A percentile compares a stretch with the other conserved stretches of the same genome.
Conservation (phyloP, 1,284 basidiomycete genomes). For the Boletus putidus region DNA sequence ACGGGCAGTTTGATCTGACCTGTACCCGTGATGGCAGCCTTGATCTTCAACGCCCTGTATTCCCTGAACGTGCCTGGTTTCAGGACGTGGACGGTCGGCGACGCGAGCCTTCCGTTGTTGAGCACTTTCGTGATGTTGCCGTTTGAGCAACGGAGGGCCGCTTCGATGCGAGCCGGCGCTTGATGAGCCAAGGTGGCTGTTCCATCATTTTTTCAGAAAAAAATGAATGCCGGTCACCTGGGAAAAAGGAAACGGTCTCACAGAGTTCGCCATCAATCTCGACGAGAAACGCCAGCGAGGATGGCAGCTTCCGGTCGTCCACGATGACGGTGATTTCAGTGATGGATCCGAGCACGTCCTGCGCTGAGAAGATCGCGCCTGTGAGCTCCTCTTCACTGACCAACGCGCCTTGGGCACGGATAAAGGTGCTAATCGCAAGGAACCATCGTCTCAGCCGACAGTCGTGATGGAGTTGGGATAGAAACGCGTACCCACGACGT, state of each 20-base stretch:
- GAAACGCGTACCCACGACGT: conserved; percentile 19
- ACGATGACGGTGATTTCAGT: conserved; percentile 22
- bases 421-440: conserved; percentile 3
- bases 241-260: background rate
- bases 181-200: conserved; percentile 2
- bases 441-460: background rate
- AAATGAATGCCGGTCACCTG: background rate
- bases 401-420: conserved; percentile 6
- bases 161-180: conserved; percentile 11
- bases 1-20: conserved; percentile 25
- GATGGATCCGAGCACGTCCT: conserved; percentile 17
- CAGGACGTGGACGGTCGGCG: conserved; percentile 20
- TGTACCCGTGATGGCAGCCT: conserved; percentile 5
- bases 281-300: conserved; percentile 18
- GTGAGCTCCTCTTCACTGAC: conserved; percentile 20
- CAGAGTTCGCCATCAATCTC: conserved; percentile 23
- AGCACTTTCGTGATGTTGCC: conserved; percentile 1
- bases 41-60: conserved; percentile 14
- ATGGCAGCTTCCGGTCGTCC: conserved; percentile 15
- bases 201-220: background rate
- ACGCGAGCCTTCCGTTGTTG: background rate
- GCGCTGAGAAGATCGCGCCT: conserved; percentile 18
- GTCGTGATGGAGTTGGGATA: background rate
- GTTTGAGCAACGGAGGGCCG: conserved; percentile 9
- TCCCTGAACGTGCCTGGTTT: conserved; percentile 23